Evolutionary conservation across 805 yeast genomes (phyloP), one percentile per base, ranked within the genome.

Genomic region (Blastobotrys attinorum): DNA sequence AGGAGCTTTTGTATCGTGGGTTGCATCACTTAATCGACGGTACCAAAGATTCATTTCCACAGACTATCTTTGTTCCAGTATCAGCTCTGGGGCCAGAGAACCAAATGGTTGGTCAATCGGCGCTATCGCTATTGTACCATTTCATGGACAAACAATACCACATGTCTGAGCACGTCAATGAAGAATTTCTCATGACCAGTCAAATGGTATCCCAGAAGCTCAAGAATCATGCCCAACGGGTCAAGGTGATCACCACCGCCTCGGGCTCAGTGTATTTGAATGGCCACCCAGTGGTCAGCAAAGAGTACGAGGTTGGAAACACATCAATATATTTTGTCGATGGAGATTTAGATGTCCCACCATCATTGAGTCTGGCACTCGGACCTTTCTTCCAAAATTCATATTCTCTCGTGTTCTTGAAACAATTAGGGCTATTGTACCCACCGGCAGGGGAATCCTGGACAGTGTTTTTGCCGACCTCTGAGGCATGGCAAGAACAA

Each of bases 391-490:
- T 70, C 40, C 71, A 74, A 41, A 83, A 92, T 54, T 73, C 94
- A 2, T 74, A 68, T 47, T 79, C 95, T 0, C 56, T 87, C 38
- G 64, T 70, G 15, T 77, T 76, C 51, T 59, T 89, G 46, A 70
- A 74, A 39, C 62, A 71, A 13, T 67, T 77, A 35, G 71, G 69
- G 6, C 59, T 85, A 25, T 62, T 77, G 18, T 73, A 74, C 45
- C 66, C 82, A 34, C 64, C 71, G 10, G 81, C 80, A 46, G 61
- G 65, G 17, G 55, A 65, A 17, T 94, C 94, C 0, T 86, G 87
- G 64, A 77, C 96, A 0, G 63, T 81, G 0, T 75, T 89, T 42
- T 64, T 89, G 22, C 97, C 97, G 0, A 80, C 88, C 45, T 78
- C 83, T 23, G 66, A 70, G 34, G 74, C 89, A 0, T 88, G 96